A percentile compares a stretch with the other conserved stretches of the same genome.
Evolutionary conservation across 805 yeast genomes (phyloP).

Genomic region (Schwanniomyces yamadae): DNA sequence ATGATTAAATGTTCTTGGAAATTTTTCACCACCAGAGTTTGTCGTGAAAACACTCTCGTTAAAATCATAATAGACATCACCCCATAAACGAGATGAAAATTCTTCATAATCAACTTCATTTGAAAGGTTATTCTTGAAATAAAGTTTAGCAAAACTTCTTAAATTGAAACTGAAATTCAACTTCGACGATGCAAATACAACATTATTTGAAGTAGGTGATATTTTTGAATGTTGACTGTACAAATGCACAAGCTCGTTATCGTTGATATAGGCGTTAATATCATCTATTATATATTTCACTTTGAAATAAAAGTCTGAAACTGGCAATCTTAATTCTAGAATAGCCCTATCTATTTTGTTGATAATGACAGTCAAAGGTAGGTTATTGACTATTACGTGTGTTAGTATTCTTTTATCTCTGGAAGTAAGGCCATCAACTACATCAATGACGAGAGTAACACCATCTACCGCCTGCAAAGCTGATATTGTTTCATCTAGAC

Average conservation of each 20-base stretch:
- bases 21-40: constrained; percentile 20
- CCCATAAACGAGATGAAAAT: constrained; percentile 71
- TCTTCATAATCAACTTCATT: constrained; percentile 22
- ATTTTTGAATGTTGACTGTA: constrained; percentile 31
- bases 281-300: constrained; percentile 58
- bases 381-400: constrained; percentile 48
- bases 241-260: constrained; percentile 23
- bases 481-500: constrained; percentile 68
- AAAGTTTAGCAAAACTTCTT: constrained; percentile 58
- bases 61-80: constrained; percentile 56
- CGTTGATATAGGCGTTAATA: constrained; percentile 53
- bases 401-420: constrained; percentile 51
- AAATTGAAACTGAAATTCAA: constrained; percentile 66
- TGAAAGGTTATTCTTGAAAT: constrained; percentile 22
- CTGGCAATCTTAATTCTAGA: constrained; percentile 74
- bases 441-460: constrained; percentile 72
- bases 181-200: constrained; percentile 70
- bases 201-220: constrained; percentile 66
- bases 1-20: constrained; percentile 51
- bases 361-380: constrained; percentile 59
- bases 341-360: constrained; percentile 87
- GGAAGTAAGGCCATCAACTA: constrained; percentile 74
- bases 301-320: constrained; percentile 70
- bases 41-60: constrained; percentile 44
- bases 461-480: constrained; percentile 64